A percentile compares a stretch with the other conserved stretches of the same genome.
These are phyloP conservation scores for Eucalyptus globulus DNA, from an alignment of 345 rosid genomes.

Conservation along the genomic window DNA sequence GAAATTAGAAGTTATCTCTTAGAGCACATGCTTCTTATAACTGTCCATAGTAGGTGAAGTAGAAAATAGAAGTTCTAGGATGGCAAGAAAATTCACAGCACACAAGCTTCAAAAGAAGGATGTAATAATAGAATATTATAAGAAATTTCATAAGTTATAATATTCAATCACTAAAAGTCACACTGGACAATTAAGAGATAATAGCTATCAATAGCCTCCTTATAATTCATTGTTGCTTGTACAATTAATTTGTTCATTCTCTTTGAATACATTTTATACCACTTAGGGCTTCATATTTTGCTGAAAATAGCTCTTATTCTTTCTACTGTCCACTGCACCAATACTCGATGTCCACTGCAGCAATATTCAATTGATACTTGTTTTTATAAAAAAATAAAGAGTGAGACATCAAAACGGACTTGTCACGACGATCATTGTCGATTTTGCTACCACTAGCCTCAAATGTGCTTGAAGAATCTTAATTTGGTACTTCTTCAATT, in stretches of 20 bases:
- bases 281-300: neutral
- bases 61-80: neutral
- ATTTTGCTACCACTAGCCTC: neutral
- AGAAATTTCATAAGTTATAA: neutral
- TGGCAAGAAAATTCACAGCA: neutral
- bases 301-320: neutral
- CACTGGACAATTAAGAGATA: neutral
- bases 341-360: accelerated
- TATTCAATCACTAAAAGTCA: neutral
- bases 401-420: too few species aligned
- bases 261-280: neutral
- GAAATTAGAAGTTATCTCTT: neutral
- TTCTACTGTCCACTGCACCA: accelerated
- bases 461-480: neutral
- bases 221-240: neutral
- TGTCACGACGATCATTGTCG: accelerated
- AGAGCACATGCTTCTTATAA: neutral
- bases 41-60: neutral
- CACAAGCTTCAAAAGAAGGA: neutral
- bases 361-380: too few species aligned
- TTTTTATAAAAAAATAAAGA: too few species aligned
- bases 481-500: neutral
- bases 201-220: neutral
- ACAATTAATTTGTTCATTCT: neutral
- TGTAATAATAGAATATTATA: too few species aligned